Evolutionary conservation across 2,329 filamentous ascomycete genomes (phyloP), one percentile per base, ranked within the genome.

Genomic region (Colletotrichum sp.): DNA sequence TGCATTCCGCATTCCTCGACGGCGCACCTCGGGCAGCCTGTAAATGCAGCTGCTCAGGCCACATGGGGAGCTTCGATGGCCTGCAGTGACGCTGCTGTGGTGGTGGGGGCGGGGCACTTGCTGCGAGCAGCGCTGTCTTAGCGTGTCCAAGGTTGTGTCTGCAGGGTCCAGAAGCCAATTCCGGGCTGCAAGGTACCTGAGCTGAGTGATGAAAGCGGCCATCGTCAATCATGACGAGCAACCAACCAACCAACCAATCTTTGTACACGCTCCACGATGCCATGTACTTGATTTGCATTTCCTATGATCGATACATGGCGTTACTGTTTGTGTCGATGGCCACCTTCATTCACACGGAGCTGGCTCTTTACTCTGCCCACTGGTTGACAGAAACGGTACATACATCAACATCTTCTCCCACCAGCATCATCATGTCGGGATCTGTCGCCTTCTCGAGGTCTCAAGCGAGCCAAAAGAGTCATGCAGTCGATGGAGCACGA

Each of bases 41-140:
- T 76, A 60, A 71, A 71, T 70, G 55, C 52, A 55, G 44, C 61
- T 36, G 16, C 60, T 63, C 66, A 34, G 74, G 64, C 73, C 77
- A 75, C 76, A 77, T 71, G 77, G 74, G 57, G 22, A 72, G 55
- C 69, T 64, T 72, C 30, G 32, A 22, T 75, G 73, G 73, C 57
- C 60, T 28, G 15, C 55, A 13, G n/a, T 52, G 55, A 27, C 57
- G 27, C 57, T 67, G 73, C 36, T 22, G 39, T 63, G 32, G 55
- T 36, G 30, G 63, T 34, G 63, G 61, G 55, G 68, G 72, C 36
- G 72, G 28, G 36, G 61, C 60, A 48, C 30, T 16, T 15, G 44
- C 44, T 52, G 44, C n/a, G 44, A 52, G 44, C 16, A 28, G 36
- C 63, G 44, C 1, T 52, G 44, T 52, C 44, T 52, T 59, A 25